These are phyloP conservation scores for Cyclotella kingstonii DNA, from an alignment of 108 stramenopile genomes.

Conservation along the genomic window DNA sequence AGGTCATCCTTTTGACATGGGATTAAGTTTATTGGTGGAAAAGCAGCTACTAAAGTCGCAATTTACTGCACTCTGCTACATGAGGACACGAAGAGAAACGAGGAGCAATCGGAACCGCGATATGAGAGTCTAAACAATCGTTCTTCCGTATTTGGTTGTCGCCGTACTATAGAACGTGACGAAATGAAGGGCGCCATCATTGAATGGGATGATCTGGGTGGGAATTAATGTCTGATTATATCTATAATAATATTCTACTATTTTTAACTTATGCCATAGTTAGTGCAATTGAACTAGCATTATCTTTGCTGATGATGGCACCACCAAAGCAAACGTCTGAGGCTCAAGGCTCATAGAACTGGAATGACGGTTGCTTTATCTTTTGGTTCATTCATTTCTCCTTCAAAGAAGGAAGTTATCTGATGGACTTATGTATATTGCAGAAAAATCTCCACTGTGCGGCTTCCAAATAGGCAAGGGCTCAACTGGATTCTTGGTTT, in stretches of 20 bases:
- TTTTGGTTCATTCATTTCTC: too few species aligned
- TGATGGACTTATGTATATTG: constrained; percentile 17
- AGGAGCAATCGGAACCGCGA: too few species aligned
- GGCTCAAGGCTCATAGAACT: constrained; percentile 40
- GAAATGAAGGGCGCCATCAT: not conserved
- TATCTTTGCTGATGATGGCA: constrained; percentile 41
- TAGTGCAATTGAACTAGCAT: constrained; percentile 44
- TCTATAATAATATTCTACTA: constrained; percentile 16
- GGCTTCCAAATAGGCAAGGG: constrained; percentile 47
- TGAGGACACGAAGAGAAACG: constrained; percentile 9
- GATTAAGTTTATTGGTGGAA: constrained; percentile 26
- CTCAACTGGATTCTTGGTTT: constrained; percentile 14
- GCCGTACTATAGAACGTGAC: not conserved
- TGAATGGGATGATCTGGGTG: constrained; percentile 31
- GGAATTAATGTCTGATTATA: constrained; percentile 20
- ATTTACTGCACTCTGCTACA: too few species aligned
- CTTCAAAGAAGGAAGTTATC: constrained; percentile 31
- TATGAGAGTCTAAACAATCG: not conserved
- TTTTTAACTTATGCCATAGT: constrained; percentile 8
- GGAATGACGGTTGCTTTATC: too few species aligned
- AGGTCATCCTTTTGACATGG: constrained; percentile 58
- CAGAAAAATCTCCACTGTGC: constrained; percentile 38
- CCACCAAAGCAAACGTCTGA: constrained; percentile 42
- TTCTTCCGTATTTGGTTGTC: not conserved
- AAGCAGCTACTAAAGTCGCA: too few species aligned